Evolutionary conservation across 768 basidiomycete genomes (phyloP), one percentile per base, ranked within the genome.

Genomic region (Leccinum variicolor): DNA sequence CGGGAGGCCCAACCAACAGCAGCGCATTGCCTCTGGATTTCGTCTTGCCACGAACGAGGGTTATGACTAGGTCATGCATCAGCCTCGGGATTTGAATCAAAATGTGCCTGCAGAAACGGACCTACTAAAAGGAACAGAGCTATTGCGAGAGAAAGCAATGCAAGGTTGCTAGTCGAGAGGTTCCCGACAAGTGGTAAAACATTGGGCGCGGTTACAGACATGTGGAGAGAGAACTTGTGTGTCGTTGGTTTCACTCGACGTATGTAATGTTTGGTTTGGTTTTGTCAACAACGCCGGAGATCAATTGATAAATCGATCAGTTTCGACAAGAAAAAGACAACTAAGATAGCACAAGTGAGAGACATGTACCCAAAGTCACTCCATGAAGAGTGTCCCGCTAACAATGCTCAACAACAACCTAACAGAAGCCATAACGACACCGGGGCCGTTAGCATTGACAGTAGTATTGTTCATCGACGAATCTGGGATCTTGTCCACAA

Each of bases 1-100:
- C 89, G 6, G 85, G 79, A 39, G 85, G 77, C 2, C 92, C 92
- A 3, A 89, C 79, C n/a, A 94, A 75, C 4, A 94, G 71, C n/a
- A 94, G 66, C n/a, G 80, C 74, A 68, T 81, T 83, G 25, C 86
- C 84, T 67, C 73, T 75, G 1, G 80, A 71, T 45, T 69, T 74
- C 7, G 81, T 75, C 64, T 74, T 82, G 53, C 75, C 74, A 13
- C 71, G 69, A 47, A 68, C 75, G 21, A 81, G 71, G 34, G 82
- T 64, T 13, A 81, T 55, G 31, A 82, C 71, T 64, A 41, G 79
- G 82, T 84, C 29, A 3, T 19, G 17, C 53, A 57, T 72, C 52
- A 73, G 66, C 26, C 11, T 53, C 51, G 39, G n/a, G 6, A 49
- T 29, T n/a, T n/a, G 46, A 45, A 52, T 23, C 45, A 47, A 25